Evolutionary conservation across 2,329 filamentous ascomycete species (phyloP), one percentile per base, ranked within the genome.

Genomic region (Capronia epimyces): DNA sequence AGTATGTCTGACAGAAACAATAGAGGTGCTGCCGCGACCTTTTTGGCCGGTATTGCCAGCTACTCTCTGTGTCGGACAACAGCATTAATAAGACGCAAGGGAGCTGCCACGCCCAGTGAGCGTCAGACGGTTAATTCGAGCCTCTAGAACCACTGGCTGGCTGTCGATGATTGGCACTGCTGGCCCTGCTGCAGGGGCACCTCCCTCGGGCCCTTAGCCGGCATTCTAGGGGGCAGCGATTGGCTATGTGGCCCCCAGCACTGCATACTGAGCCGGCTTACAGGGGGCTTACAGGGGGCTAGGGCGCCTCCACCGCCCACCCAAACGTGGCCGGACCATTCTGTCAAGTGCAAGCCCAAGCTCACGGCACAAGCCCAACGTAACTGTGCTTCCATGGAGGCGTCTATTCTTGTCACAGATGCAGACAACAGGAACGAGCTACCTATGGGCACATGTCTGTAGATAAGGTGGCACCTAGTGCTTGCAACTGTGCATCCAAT

Each of bases 331-430:
- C 20, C 34, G 34, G 34, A 12, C 16, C 34, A 18, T 37, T 37
- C 20, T 29, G 8, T 13, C n/a, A n/a, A n/a, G n/a, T n/a, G n/a
- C n/a, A n/a, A n/a, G n/a, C n/a, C n/a, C n/a, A n/a, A n/a, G n/a
- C n/a, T n/a, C n/a, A n/a, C n/a, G n/a, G n/a, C n/a, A n/a, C n/a
- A n/a, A n/a, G n/a, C n/a, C n/a, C n/a, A n/a, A n/a, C n/a, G n/a
- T n/a, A n/a, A n/a, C n/a, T n/a, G n/a, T n/a, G n/a, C n/a, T n/a
- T n/a, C n/a, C n/a, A n/a, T n/a, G n/a, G n/a, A n/a, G n/a, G n/a
- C n/a, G n/a, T n/a, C n/a, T 37, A 37, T 37, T 20, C 34, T 37
- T 37, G 34, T 37, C 34, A 18, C 34, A n/a, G n/a, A n/a, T n/a
- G n/a, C n/a, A n/a, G n/a, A n/a, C n/a, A n/a, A n/a, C n/a, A n/a